Base-by-base conservation (phyloP, 139 green algal species). In the Haematococcus sp. region DNA sequence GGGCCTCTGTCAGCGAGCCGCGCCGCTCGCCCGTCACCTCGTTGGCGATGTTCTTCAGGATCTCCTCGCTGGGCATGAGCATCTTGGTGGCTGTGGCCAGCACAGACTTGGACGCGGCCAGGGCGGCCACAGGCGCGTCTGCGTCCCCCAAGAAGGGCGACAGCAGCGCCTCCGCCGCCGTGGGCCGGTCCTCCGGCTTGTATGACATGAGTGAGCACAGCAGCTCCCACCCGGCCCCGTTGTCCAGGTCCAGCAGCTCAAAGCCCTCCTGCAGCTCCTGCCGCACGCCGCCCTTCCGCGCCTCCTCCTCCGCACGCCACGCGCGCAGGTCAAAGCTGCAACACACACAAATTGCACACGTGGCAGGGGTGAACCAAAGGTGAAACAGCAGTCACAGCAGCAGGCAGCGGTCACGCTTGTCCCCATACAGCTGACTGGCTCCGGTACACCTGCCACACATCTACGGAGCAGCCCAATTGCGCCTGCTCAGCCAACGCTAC, bases 151-250 rank as follows among this genome's bases (percentile, higher is more conserved):
- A 34, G 46, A 72, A 72, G 66, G 46, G 66, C 4, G 40, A 61
- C 44, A 51, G 46, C 25, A 72, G 66, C 13, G 66, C 66, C 44
- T 61, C 66, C 7, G 66, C 46, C 1, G 66, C 66, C 15, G 66
- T 33, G 40, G 20, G 23, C 44, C 66, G 52, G 64, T 49, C 40
- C 4, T 19, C 27, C 22, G 77, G 81, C 34, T 76, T 83, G 70
- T 80, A 87, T 19, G 74, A 58, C 70, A 87, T 32, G 31, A 91
- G 75, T 43, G 67, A 52, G 66, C 67, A 80, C 23, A 86, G 44
- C 66, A 97, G 77, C 43, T 93, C 78, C 93, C 93, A 97, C 51
- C 77, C 82, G 0, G 79, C 77, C 15, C 87, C 88, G 25, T 67
- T 83, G 43, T 93, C 76, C 63, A 84, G 71, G 46, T 93, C 92